A percentile compares a stretch with the other conserved stretches of the same genome.
Conservation (phyloP, 495 filamentous ascomycete species). For the Trichoderma gamsii region DNA sequence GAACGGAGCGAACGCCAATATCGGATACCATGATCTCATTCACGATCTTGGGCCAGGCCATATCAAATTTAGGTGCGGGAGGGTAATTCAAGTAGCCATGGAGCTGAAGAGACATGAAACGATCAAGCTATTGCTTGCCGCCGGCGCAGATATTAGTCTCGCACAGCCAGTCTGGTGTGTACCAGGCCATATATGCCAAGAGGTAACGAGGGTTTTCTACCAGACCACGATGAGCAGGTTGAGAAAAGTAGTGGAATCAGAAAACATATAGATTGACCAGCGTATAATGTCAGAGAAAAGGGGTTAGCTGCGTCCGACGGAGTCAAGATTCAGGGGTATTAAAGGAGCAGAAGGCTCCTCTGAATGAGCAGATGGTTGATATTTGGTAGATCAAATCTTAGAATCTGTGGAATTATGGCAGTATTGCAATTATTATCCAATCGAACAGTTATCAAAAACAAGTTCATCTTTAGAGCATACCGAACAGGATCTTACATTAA, state of each 20-base stretch:
- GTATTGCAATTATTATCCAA: too few relatives aligned
- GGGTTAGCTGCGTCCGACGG: too few relatives aligned
- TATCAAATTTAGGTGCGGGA: constrained; percentile 4
- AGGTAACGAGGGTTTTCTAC: neutral
- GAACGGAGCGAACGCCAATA: constrained; percentile 11
- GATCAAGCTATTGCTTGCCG: neutral
- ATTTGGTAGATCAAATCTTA: too few relatives aligned
- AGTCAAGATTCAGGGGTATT: too few relatives aligned
- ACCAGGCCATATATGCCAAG: neutral
- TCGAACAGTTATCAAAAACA: too few relatives aligned
- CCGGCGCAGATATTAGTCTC: neutral
- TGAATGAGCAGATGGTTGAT: too few relatives aligned
- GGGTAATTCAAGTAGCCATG: constrained; percentile 11
- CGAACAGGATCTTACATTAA: too few relatives aligned
- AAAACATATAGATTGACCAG: neutral
- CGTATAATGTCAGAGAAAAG: too few relatives aligned
- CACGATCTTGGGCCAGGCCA: neutral
- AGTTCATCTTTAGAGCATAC: too few relatives aligned
- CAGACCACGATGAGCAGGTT: neutral
- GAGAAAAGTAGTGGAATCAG: neutral
- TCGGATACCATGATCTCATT: constrained; percentile 12
- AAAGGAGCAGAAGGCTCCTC: too few relatives aligned
- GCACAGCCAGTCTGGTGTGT: neutral
- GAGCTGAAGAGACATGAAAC: constrained; percentile 3
- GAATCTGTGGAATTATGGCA: too few relatives aligned